Base-by-base conservation (phyloP, 2,329 filamentous ascomycete species). In the Colletotrichum filicis region DNA sequence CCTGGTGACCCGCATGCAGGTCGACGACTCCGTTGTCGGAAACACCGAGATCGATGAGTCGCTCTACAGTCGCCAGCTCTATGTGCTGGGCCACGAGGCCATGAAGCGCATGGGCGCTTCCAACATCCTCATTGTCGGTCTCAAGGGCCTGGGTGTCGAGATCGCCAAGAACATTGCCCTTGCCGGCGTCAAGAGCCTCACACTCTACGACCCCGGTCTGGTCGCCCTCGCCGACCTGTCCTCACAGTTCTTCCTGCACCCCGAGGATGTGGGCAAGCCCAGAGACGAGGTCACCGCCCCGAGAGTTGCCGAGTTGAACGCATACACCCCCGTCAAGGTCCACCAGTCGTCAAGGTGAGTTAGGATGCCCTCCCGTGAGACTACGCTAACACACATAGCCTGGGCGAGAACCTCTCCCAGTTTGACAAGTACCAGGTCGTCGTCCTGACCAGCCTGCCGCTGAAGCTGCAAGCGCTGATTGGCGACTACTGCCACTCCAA, bases 71-170 rank as follows among this genome's bases (percentile, higher is more conserved):
- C 89, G 92, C 80, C 92, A 93, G 84, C 91, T 93, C 78, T 93
- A 93, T 80, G 92, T 93, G 74, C 83, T 92, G 64, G 91, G 91
- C 75, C 91, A 93, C 79, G 91, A 92, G 83, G 97, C 97, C 76
- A 99, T 99, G 97, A 98, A 97, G 89, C 95, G 97, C 80, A 99
- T 99, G 97, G 91, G 95, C 80, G 94, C 95, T 74, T 98, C 97
- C 68, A 97, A 98, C 81, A 91, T 99, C 73, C 93, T 99, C 66
- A 89, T 99, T 69, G 93, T 96, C 75, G 97, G 97, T 76, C 87
- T 98, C 77, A 96, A 97, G 83, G 97, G 97, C 64, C 90, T 99
- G 53, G 97, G 97, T 86, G 96, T 98, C 68, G 97, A 99, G 85
- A 97, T 99, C 79, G 96, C 97, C 80, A 99, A 99, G 90, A 99